Base-by-base conservation (phyloP, 371 early-diverging fungal genomes). In the Mortierella polycephala region DNA sequence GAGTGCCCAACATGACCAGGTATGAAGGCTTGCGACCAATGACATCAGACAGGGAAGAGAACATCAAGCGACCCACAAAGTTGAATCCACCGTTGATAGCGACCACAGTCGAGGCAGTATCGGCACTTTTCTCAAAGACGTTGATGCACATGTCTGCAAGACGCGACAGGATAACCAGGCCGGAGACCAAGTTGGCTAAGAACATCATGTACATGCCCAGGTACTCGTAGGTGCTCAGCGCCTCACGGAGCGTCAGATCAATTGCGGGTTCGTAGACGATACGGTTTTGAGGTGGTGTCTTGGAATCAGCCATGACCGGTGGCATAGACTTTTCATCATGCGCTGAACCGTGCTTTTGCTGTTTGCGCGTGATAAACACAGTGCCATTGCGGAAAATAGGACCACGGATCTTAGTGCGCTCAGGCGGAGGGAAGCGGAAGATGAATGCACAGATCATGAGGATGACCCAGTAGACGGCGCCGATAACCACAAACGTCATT, bases 401-500 rank as follows among this genome's bases (percentile, higher is more conserved):
- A 9, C 89, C 90, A 20, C 87, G 85, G 66, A 85, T 81, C 64
- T 68, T 77, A 45, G 76, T 79, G 81, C 87, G 89, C 52, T 89
- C 90, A 1, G 90, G 90, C 12, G 92, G 90, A 12, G 92, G 92
- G 62, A 89, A 86, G 13, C 88, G 83, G 54, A 91, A 83, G 37
- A 89, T 83, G 59, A 85, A 64, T 18, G 83, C 76, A 18, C 77
- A 77, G 47, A 71, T 23, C 77, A 77, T 77, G 39, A 77, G 68
- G 39, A 87, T 61, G n/a, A 81, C 81, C 81, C 88, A 87, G 64
- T 79, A 80, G 21, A 62, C 53, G 39, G 66, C 68, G 8, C 85
- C 87, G 37, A 89, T 83, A 37, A 90, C 81, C 55, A 90, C 76
- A 69, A 92, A 92, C 1, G 89, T 82, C 44, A 82, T 21, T 4